A percentile compares a stretch with the other conserved stretches of the same genome.
These are phyloP conservation scores for Auriculariales sp. DNA, from an alignment of 768 basidiomycete genomes.

Conservation along the genomic window DNA sequence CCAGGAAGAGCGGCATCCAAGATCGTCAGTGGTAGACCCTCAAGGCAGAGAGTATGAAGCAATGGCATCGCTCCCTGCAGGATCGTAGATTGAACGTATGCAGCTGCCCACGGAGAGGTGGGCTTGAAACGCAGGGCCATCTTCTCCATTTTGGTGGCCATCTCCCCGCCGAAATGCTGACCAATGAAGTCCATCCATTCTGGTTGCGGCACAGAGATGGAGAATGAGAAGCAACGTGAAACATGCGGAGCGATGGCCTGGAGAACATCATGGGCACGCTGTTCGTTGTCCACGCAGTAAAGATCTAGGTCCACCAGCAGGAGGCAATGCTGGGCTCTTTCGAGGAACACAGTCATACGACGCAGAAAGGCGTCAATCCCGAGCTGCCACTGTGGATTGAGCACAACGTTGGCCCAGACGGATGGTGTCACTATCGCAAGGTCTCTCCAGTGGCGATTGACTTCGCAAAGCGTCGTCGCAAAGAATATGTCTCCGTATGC, in stretches of 20 bases:
- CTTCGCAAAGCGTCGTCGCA: background rate
- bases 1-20: conserved; percentile 14
- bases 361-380: conserved; percentile 13
- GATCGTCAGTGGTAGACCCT: conserved; percentile 14
- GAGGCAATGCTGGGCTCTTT: conserved; percentile 16
- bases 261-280: conserved; percentile 13
- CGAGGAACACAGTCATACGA: conserved; percentile 12
- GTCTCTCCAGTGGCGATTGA: background rate
- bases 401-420: background rate
- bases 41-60: background rate
- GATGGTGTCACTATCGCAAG: background rate
- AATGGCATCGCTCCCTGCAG: background rate
- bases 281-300: conserved; percentile 12
- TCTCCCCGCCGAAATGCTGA: conserved; percentile 7
- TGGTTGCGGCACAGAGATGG: conserved; percentile 15
- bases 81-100: background rate
- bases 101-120: conserved; percentile 7
- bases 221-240: conserved; percentile 16
- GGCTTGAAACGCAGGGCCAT: conserved; percentile 16
- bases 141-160: conserved; percentile 16
- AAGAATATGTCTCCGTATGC: background rate
- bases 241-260: conserved; percentile 15
- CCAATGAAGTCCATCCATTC: conserved; percentile 14
- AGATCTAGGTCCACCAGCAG: conserved; percentile 16
- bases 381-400: background rate